Evolutionary conservation across 345 rosid species (phyloP), one percentile per base, ranked within the genome.

Genomic region (Eucalyptus cladocalyx): DNA sequence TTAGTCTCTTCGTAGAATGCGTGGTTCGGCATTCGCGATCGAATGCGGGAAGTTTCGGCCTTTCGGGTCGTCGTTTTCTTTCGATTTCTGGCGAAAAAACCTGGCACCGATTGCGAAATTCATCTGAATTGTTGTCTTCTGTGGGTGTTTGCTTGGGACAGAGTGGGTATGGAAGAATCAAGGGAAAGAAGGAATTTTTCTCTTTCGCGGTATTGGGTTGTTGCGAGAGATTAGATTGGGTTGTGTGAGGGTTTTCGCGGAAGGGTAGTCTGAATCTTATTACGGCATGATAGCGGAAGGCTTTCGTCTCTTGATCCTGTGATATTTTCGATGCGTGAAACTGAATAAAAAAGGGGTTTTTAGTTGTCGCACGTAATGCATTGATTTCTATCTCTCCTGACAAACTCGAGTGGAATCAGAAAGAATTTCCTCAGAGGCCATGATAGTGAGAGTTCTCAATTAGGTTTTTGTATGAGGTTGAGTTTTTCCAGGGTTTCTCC

Each of bases 281-380:
- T 32, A 17, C 19, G 23, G 80, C 80, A 67, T 67, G 43, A 69
- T 69, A 18, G 80, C 7, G 24, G 13, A 34, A 69, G 47, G 42
- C 43, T 21, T 19, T 34, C 0, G 0, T 19, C 81, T 0, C 45
- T 72, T 34, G 43, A 72, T 72, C 26, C 80, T 19, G 14, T 72
- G 81, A 72, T 72, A 12, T 19, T 72, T 11, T 76, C 0, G 28
- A 76, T 40, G 28, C 3, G 47, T 6, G 16, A 37, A 76, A 37
- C 16, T 37, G 83, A 37, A 76, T 37, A 11, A 37, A 19, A 37
- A 37, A 0, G 4, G 45, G 14, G 45, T 19, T 37, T 37, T 72
- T 37, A 21, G 0, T 1, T 1, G 26, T 72, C 24, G 12, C 10
- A 7, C 81, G 24, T 10, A 19, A 13, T 72, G 83, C 15, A 11